phyloP scores from a whole-genome alignment of 2,329 filamentous ascomycete genomes.

The Cladophialophora psammophila region DNA sequence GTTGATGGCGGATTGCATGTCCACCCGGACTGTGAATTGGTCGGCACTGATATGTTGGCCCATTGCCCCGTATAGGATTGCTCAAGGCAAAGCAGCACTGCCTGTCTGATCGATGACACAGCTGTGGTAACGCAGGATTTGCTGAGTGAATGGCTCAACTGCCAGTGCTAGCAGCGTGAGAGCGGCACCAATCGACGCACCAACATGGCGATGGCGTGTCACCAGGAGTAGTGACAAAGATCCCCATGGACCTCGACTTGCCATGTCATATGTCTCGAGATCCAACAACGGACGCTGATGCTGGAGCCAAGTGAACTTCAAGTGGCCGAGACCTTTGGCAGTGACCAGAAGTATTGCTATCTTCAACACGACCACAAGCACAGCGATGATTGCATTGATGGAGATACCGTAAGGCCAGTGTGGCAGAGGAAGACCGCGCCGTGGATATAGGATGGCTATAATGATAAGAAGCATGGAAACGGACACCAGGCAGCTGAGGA shows the following conservation, averaged over 20 bases:
- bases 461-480: background rate
- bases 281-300: background rate
- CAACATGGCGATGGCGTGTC: no score
- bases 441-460: background rate
- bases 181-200: no score
- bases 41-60: no score
- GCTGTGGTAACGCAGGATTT: no score
- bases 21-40: no score
- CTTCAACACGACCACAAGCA: constrained; percentile 7
- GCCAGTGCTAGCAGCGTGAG: no score
- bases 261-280: constrained; percentile 1
- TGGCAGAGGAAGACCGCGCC: background rate
- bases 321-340: background rate
- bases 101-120: no score
- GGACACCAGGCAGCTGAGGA: background rate
- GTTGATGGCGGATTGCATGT: no score
- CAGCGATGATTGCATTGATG: background rate
- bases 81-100: no score
- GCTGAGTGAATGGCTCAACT: no score
- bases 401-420: constrained; percentile 10
- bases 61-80: no score
- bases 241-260: constrained; percentile 1
- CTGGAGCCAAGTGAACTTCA: constrained; percentile 5
- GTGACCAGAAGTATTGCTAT: background rate
- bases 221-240: background rate